phyloP scores from a whole-genome alignment of 2,329 filamentous ascomycete genomes.

The Talaromyces sp. region DNA sequence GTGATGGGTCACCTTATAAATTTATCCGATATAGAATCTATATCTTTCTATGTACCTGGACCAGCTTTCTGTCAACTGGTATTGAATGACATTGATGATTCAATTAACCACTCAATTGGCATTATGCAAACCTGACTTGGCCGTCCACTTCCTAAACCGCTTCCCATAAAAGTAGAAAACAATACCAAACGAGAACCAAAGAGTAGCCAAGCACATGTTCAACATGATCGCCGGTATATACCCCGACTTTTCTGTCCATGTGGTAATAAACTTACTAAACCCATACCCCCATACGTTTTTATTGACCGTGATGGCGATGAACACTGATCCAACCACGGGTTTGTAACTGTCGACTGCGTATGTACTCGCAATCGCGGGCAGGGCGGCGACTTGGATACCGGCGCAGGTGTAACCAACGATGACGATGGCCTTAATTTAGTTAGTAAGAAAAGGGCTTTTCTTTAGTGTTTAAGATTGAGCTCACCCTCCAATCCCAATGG shows the following conservation, averaged over 20 bases:
- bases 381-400: slow-evolving; percentile 54
- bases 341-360: slow-evolving; percentile 63
- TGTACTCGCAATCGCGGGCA: slow-evolving; percentile 53
- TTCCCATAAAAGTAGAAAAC: slow-evolving; percentile 56
- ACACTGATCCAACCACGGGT: slow-evolving; percentile 54
- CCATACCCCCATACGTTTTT: slow-evolving; percentile 62
- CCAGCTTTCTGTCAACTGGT: too few relatives aligned
- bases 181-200: slow-evolving; percentile 52
- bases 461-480: slow-evolving; percentile 12
- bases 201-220: slow-evolving; percentile 48
- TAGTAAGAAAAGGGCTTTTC: slow-evolving; percentile 1
- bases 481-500: slow-evolving; percentile 47
- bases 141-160: slow-evolving; percentile 52
- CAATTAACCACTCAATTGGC: slow-evolving; percentile 25
- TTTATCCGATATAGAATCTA: not conserved
- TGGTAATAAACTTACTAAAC: slow-evolving; percentile 51
- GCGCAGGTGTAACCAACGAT: slow-evolving; percentile 53
- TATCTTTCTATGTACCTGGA: not conserved
- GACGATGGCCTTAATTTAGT: slow-evolving; percentile 37
- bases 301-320: slow-evolving; percentile 58
- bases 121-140: slow-evolving; percentile 50
- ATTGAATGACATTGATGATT: not conserved
- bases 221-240: slow-evolving; percentile 57
- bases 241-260: slow-evolving; percentile 46
- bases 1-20: not conserved